Base-by-base conservation (phyloP, 345 rosid species). In the Lenwebbia sp. region DNA sequence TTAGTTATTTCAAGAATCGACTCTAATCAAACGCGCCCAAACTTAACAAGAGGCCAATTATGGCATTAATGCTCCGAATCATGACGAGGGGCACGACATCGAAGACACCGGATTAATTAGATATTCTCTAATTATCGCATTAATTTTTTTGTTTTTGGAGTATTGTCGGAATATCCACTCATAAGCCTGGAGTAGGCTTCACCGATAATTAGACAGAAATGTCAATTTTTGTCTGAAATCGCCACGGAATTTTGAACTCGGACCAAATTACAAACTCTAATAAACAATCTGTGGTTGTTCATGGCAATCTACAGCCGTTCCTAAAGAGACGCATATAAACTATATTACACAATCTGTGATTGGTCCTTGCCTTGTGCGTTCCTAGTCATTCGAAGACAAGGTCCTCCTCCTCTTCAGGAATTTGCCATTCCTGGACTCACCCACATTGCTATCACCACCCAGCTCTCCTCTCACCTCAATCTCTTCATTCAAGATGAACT, bases 391-490 rank as follows among this genome's bases (percentile, higher is more conserved):
- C 47, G 90, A 91, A 30, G 92, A 91, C 85, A 88, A 21, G 21
- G 89, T 52, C 86, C 86, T 89, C 84, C 85, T 90, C 54, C 92
- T 91, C 88, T 91, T 91, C 47, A 91, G 78, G 88, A 86, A 86
- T 28, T 14, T 17, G 58, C 88, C 86, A 83, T 86, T 90, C 41
- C 91, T 84, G 5, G 78, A 33, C 44, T 55, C 58, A 23, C 4
- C 58, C 58, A 55, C 26, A 22, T 9, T 55, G 1, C 58, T 19
- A 22, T 86, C 88, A 83, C 60, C 88, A 54, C 28, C 85, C 54
- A 85, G 84, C 47, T 83, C 86, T 8, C 30, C 30, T 83, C 47
- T 23, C 86, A 81, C 54, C 50, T 75, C 88, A 21, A 70, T 41
- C 25, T 49, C 56, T 19, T 65, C 82, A 87, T 41, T 85, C n/a